Conservation (phyloP, 2,329 filamentous ascomycete species). For the Colletotrichum orchidophilum region DNA sequence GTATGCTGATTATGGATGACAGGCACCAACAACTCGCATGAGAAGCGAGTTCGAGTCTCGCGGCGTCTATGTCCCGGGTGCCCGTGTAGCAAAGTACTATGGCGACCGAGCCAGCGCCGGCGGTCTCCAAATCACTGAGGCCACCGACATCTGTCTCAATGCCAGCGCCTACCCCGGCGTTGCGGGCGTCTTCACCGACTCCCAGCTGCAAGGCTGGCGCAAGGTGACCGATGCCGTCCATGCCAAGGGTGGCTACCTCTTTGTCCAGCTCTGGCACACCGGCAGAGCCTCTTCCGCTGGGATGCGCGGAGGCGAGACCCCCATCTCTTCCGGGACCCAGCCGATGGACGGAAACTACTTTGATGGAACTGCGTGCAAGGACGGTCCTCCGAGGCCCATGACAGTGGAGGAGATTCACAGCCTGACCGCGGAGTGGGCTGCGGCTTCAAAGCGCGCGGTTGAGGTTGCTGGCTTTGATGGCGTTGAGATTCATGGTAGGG, state of each 20-base stretch:
- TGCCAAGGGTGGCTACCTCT: constrained; percentile 68
- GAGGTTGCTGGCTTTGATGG: constrained; percentile 72
- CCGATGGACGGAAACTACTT: constrained; percentile 45
- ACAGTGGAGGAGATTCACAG: constrained; percentile 70
- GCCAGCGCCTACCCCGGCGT: constrained; percentile 42
- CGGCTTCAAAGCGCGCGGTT: constrained; percentile 63
- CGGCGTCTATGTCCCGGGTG: constrained; percentile 44
- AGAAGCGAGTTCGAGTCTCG: constrained; percentile 42
- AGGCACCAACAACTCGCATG: constrained; percentile 36
- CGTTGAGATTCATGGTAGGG: constrained; percentile 64
- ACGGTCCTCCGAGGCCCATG: constrained; percentile 67
- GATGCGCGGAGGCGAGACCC: constrained; percentile 38
- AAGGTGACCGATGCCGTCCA: constrained; percentile 70
- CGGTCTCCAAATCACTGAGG: constrained; percentile 42
- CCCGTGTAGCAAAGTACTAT: constrained; percentile 42
- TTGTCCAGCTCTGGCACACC: constrained; percentile 68
- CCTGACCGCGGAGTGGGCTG: constrained; percentile 66
- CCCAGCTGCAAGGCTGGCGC: constrained; percentile 61
- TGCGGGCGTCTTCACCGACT: constrained; percentile 41
- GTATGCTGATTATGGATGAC: background rate
- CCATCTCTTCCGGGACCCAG: constrained; percentile 45
- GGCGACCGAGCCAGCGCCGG: constrained; percentile 45
- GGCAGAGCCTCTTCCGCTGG: constrained; percentile 57
- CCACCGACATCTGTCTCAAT: constrained; percentile 41
- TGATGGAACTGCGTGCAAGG: constrained; percentile 35